phyloP scores from a whole-genome alignment of 164 flowering plant species.

The Kalanchoe fedtschenkoi region DNA sequence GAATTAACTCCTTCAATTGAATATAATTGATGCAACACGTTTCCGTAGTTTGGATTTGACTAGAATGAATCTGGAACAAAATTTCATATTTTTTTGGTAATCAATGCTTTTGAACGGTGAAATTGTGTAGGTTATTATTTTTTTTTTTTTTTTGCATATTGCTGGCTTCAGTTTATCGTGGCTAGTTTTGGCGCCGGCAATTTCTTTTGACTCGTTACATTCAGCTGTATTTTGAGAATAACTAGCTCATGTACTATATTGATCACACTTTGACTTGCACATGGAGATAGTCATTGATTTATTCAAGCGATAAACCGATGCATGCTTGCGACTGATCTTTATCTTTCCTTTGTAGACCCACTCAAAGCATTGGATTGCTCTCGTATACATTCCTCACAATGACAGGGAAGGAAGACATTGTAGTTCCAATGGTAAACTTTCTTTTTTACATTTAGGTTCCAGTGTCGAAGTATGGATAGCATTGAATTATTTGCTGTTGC shows the following conservation, averaged over 20 bases:
- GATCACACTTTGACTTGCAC: not conserved
- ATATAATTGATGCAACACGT: not conserved
- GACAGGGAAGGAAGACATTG: conserved; percentile 85
- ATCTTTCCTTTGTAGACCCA: conserved; percentile 29
- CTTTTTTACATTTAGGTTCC: not conserved
- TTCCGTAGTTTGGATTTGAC: too few relatives aligned
- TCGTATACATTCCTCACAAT: conserved; percentile 76
- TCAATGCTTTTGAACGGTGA: not conserved
- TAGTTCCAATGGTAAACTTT: conserved; percentile 81
- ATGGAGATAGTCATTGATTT: not conserved
- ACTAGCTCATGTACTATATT: not conserved
- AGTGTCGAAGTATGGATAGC: not conserved
- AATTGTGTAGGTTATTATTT: not conserved
- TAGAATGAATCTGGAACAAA: too few relatives aligned
- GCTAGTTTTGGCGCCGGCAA: not conserved
- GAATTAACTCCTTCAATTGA: not conserved
- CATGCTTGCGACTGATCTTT: not conserved
- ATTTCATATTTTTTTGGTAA: too few relatives aligned
- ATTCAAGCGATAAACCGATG: not conserved
- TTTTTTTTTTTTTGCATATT: not conserved
- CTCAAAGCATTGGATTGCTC: conserved; percentile 81
- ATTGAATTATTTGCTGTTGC: not conserved
- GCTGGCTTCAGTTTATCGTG: not conserved
- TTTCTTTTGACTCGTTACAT: not conserved
- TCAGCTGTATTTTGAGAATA: not conserved